Base-by-base conservation (phyloP, 768 basidiomycete genomes). In the Leccinum rimulosum region DNA sequence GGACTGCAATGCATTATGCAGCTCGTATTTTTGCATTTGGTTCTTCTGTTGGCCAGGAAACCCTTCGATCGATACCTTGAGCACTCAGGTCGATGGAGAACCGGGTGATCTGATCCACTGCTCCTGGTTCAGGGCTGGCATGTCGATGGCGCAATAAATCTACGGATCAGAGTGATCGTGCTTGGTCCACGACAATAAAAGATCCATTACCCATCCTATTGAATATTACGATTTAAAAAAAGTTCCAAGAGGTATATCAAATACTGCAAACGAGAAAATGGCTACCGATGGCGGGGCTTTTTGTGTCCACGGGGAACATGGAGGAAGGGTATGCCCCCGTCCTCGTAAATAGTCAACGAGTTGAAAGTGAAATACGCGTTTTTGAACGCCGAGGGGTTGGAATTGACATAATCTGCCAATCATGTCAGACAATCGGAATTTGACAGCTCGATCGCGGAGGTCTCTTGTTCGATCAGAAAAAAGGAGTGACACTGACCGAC, bases 351-450 rank as follows among this genome's bases (percentile, higher is more conserved):
- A 27, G 66, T 62, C 45, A 80, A 45, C 7, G 70, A 64, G 17
- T 74, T 74, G 64, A 81, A 72, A 14, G 73, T 73, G 58, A 78
- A 81, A 61, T 74, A 80, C 6, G 80, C 77, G 10, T 77, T 65
- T 2, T 45, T 4, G 57, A 80, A 80, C 4, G 77, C 77, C 0
- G 55, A 56, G 0, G 80, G 79, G 54, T 75, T 75, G 45, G 71
- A 64, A 58, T 71, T 57, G 12, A 80, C 78, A 50, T 66, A 72
- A 51, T 69, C 73, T 75, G 25, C 0, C 43, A 12, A 27, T 15
- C 0, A 0, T 19, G n/a, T 43, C 4, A 40, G 40, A 40, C 9
- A 43, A 11, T 2, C 47, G 14, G 27, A 15, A 15, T 49, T 49
- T 25, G 1, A 27, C n/a, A 4, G 10, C 40, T 43, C 0, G 38